Conservation (phyloP, 1,284 basidiomycete genomes). For the Flammula alnicola region DNA sequence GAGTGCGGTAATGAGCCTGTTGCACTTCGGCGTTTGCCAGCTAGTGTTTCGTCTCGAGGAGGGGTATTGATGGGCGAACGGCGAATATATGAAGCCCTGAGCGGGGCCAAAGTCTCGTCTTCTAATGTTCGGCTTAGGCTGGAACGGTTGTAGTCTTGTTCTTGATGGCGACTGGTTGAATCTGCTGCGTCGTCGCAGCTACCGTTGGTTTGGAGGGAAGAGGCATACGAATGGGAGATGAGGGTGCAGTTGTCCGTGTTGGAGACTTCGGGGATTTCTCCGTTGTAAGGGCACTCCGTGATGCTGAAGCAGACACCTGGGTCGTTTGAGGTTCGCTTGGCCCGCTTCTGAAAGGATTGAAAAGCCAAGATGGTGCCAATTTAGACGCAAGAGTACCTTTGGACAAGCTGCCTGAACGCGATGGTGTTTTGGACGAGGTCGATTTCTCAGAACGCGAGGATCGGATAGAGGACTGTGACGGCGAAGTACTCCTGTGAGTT, state of each 20-base stretch:
- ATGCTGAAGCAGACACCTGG: slow-evolving; percentile 51
- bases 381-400: slow-evolving; percentile 57
- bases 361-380: slow-evolving; percentile 73
- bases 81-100: slow-evolving; percentile 42
- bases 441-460: slow-evolving; percentile 55
- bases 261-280: slow-evolving; percentile 16
- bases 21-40: slow-evolving; percentile 56
- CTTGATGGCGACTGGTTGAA: slow-evolving; percentile 60
- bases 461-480: slow-evolving; percentile 69
- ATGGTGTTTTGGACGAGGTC: slow-evolving; percentile 39
- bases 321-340: slow-evolving; percentile 65
- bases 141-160: slow-evolving; percentile 43
- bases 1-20: slow-evolving; percentile 47
- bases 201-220: slow-evolving; percentile 30
- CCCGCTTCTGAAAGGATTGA: slow-evolving; percentile 70
- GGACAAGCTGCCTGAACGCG: slow-evolving; percentile 27
- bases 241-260: slow-evolving; percentile 13
- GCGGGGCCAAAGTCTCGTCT: slow-evolving; percentile 53
- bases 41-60: slow-evolving; percentile 62
- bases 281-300: slow-evolving; percentile 26
- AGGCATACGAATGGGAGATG: slow-evolving; percentile 37
- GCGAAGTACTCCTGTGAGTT: slow-evolving; percentile 59
- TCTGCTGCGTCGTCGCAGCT: slow-evolving; percentile 34
- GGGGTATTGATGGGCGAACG: slow-evolving; percentile 70
- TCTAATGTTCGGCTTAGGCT: slow-evolving; percentile 56